phyloP scores from a whole-genome alignment of 805 yeast species.

The Ogataea paraovalis region DNA sequence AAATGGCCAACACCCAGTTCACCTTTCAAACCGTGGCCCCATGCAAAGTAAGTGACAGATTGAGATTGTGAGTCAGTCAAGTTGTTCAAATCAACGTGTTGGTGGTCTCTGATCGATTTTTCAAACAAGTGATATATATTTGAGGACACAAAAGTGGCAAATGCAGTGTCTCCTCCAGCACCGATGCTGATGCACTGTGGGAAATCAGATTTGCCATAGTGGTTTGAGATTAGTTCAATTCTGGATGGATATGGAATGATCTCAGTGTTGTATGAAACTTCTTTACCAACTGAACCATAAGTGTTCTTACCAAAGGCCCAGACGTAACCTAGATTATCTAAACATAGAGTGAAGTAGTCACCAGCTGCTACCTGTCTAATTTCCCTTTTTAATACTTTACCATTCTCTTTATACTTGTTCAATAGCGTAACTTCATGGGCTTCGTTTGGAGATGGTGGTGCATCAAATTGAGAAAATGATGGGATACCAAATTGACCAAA shows the following conservation, averaged over 20 bases:
- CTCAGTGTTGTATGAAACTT: constrained; percentile 62
- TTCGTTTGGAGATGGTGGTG: constrained; percentile 44
- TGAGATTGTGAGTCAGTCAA: constrained; percentile 22
- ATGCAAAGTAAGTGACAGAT: constrained; percentile 44
- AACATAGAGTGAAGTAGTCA: constrained; percentile 62
- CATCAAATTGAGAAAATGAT: constrained; percentile 57
- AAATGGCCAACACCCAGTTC: constrained; percentile 79
- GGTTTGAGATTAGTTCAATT: constrained; percentile 37
- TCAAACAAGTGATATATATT: constrained; percentile 35
- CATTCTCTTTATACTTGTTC: constrained; percentile 39
- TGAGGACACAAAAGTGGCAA: constrained; percentile 38
- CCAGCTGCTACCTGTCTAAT: constrained; percentile 71
- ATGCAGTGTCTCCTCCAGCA: constrained; percentile 71
- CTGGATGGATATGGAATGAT: constrained; percentile 65
- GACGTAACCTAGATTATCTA: constrained; percentile 63
- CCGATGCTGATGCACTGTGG: constrained; percentile 49
- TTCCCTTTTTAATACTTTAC: constrained; percentile 34
- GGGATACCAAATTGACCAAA: constrained; percentile 87
- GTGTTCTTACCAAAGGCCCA: constrained; percentile 85
- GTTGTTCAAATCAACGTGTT: constrained; percentile 12
- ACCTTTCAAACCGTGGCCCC: constrained; percentile 85
- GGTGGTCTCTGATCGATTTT: constrained; percentile 20
- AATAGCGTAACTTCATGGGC: constrained; percentile 55
- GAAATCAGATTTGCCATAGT: constrained; percentile 38
- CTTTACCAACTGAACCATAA: constrained; percentile 79